Conservation (phyloP, 2,329 filamentous ascomycete genomes). For the Sarocladium brachiariae region DNA sequence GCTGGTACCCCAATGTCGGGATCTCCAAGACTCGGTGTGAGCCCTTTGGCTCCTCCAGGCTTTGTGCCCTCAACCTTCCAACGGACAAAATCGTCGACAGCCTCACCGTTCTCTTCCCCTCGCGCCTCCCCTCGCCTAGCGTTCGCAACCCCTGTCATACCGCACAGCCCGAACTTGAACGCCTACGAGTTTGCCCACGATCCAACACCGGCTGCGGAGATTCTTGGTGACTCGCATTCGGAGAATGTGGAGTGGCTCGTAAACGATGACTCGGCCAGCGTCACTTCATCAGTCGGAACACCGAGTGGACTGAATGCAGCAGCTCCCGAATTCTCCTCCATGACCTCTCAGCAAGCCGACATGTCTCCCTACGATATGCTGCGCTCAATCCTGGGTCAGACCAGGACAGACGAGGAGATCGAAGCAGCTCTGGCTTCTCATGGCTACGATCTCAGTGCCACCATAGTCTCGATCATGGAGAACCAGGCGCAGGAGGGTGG, state of each 20-base stretch:
- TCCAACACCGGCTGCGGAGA: slow-evolving; percentile 70
- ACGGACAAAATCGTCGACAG: slow-evolving; percentile 69
- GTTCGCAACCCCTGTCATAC: slow-evolving; percentile 82
- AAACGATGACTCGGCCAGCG: slow-evolving; percentile 75
- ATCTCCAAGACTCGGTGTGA: slow-evolving; percentile 74
- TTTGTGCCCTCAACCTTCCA: slow-evolving; percentile 70
- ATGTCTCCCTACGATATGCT: slow-evolving; percentile 99
- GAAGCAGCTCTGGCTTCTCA: slow-evolving; percentile 83
- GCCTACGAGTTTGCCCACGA: slow-evolving; percentile 91
- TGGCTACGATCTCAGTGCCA: slow-evolving; percentile 88
- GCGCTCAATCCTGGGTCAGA: slow-evolving; percentile 84
- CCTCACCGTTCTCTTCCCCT: slow-evolving; percentile 89
- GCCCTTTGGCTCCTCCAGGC: slow-evolving; percentile 77
- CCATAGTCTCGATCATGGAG: slow-evolving; percentile 84
- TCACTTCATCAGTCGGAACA: slow-evolving; percentile 65
- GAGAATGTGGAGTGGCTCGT: slow-evolving; percentile 98
- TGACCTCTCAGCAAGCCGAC: slow-evolving; percentile 62
- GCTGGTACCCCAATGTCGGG: slow-evolving; percentile 74
- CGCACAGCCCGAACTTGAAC: slow-evolving; percentile 88
- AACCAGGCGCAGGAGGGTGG: slow-evolving; percentile 42
- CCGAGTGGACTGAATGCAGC: slow-evolving; percentile 69
- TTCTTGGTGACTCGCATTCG: slow-evolving; percentile 83
- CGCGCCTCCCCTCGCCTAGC: slow-evolving; percentile 87
- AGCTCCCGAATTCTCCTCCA: slow-evolving; percentile 67
- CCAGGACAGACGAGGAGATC: slow-evolving; percentile 88